Base-by-base conservation (phyloP, 495 filamentous ascomycete genomes). In the Xylaria nigripes region DNA sequence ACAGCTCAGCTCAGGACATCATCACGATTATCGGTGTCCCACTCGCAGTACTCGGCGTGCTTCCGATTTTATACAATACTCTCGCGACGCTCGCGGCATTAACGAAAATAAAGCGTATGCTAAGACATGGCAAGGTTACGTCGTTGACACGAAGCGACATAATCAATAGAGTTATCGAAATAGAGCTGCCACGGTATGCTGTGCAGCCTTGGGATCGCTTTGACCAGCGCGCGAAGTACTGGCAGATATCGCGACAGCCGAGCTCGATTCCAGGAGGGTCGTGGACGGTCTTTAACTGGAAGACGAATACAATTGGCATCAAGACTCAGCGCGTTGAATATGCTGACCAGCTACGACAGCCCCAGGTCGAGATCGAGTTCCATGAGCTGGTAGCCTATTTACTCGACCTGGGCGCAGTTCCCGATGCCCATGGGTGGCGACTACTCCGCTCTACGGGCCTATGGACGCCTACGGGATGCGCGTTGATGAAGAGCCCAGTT, bases 221-320 rank as follows among this genome's bases (percentile, higher is more conserved):
- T 38, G 69, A 74, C 51, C 66, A 76, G 22, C 62, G 66, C 1
- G 67, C 68, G 10, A 67, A 77, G 41, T 86, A 85, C 60, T 86
- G 82, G 77, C 65, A 65, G 3, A 63, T 80, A 3, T 72, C 73
- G 40, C 61, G 67, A 0, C 65, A 76, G 30, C 70, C 73, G 1
- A 76, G 70, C 22, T 65, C 55, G 10, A 75, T 84, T 51, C 76
- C 76, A 13, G 83, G 83, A 8, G 82, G 83, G 0, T 74, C 64
- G 25, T 86, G 81, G 81, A 83, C 80, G 2, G 74, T 74, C 0
- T 83, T 85, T 68, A 78, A 84, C 64, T 86, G 83, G 81, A 77
- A 76, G 53, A 70, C 73, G 22, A 74, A 83, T 54, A 71, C 75
- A 25, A 82, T 83, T 29, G 81, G 82, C 5, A 65, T 76, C 34